Evolutionary conservation across 176 grass and related monocot genomes (phyloP).

Genomic region (Bonia amplexicaulis): DNA sequence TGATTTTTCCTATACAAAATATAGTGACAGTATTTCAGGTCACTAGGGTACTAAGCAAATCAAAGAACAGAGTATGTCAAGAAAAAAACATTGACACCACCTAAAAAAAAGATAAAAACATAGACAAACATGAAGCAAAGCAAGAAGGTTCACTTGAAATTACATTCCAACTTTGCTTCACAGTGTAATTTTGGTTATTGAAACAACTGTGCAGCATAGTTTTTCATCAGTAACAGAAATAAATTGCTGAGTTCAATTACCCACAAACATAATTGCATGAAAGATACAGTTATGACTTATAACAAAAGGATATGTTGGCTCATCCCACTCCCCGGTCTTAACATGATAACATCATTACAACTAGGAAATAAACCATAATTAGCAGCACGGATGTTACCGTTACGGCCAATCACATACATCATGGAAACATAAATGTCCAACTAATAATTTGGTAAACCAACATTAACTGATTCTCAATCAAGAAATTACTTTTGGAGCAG

Average conservation of each 20-base stretch:
- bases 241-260: background rate
- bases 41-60: background rate
- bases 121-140: background rate
- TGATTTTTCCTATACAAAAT: background rate
- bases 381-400: background rate
- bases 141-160: background rate
- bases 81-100: background rate
- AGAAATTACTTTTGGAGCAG: constrained; percentile 76
- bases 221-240: background rate
- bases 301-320: background rate
- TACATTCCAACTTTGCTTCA: background rate
- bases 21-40: background rate
- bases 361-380: background rate
- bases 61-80: background rate
- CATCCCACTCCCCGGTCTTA: background rate
- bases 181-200: background rate
- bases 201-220: background rate
- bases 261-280: background rate
- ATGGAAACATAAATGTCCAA: background rate
- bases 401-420: background rate
- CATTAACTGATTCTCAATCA: background rate
- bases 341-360: background rate
- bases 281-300: no score
- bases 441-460: background rate
- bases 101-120: background rate